A percentile compares a stretch with the other conserved stretches of the same genome.
phyloP scores from a whole-genome alignment of 768 basidiomycete genomes.

The Podaxis rugospora region DNA sequence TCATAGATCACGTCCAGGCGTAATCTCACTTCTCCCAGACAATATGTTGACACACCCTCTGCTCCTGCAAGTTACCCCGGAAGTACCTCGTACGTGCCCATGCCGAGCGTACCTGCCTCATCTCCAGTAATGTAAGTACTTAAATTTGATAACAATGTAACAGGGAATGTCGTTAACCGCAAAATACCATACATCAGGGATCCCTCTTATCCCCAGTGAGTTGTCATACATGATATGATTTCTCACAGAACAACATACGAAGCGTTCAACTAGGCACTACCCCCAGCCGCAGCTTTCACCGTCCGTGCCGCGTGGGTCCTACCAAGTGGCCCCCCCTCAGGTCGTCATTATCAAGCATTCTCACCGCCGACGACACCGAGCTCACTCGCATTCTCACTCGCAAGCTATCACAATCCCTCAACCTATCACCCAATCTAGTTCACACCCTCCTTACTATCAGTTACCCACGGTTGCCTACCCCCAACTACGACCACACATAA shows the following conservation, averaged over 20 bases:
- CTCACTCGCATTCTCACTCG: constrained; percentile 17
- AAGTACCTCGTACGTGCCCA: constrained; percentile 4
- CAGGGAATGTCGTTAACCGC: neutral
- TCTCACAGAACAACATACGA: constrained; percentile 4
- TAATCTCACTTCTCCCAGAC: neutral
- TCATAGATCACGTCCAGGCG: neutral
- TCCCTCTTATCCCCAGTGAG: neutral
- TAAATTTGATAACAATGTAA: neutral
- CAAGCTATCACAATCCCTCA: constrained; percentile 10
- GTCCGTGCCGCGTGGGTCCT: neutral
- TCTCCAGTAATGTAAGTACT: neutral
- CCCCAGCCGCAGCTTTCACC: constrained; percentile 1
- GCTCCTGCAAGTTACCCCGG: constrained; percentile 7
- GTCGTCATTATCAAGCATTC: constrained; percentile 22
- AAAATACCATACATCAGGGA: neutral
- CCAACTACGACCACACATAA: neutral
- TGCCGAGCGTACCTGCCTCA: constrained; percentile 10
- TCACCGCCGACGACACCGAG: constrained; percentile 16
- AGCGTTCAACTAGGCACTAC: constrained; percentile 10
- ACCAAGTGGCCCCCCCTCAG: constrained; percentile 12
- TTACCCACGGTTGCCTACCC: constrained; percentile 3
- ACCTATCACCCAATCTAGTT: constrained; percentile 14
- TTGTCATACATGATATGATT: neutral
- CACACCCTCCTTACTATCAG: constrained; percentile 9
- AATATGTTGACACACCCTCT: neutral